Conservation (phyloP, 23 red algal species). For the Cyanidioschyzon merolae region DNA sequence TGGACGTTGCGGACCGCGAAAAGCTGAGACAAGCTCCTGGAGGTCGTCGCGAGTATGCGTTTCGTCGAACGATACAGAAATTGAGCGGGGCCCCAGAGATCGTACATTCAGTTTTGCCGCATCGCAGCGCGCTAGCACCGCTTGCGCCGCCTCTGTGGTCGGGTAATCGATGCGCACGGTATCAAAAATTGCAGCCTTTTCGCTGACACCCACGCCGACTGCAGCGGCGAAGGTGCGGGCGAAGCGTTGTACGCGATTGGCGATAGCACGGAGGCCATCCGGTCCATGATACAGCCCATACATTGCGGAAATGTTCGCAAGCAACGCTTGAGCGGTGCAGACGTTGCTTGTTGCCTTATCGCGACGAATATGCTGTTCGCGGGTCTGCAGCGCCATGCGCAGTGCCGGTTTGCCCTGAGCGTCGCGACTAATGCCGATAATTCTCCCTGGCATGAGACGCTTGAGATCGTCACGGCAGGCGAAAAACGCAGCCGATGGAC, state of each 20-base stretch:
- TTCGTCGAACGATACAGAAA: slow-evolving; percentile 92
- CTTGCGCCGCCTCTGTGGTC: slow-evolving; percentile 25
- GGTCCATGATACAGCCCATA: slow-evolving; percentile 97
- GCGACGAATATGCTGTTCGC: slow-evolving; percentile 98
- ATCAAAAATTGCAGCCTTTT: slow-evolving; percentile 54
- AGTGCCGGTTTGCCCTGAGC: slow-evolving; percentile 64
- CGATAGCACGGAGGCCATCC: slow-evolving; percentile 84
- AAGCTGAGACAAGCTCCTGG: slow-evolving; percentile 34
- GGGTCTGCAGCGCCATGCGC: slow-evolving; percentile 99
- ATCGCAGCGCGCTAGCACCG: slow-evolving; percentile 25
- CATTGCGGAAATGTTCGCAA: slow-evolving; percentile 99
- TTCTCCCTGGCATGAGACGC: slow-evolving; percentile 83
- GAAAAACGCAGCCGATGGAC: slow-evolving; percentile 95
- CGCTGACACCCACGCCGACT: slow-evolving; percentile 26
- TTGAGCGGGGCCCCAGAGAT: slow-evolving; percentile 32
- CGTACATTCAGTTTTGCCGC: slow-evolving; percentile 71
- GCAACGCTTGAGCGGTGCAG: slow-evolving; percentile 93
- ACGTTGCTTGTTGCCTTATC: slow-evolving; percentile 98
- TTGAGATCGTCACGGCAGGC: slow-evolving; percentile 80
- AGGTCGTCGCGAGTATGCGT: slow-evolving; percentile 54
- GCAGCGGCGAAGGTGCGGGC: slow-evolving; percentile 65
- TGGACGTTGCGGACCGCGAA: slow-evolving; percentile 25
- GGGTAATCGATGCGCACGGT: slow-evolving; percentile 60
- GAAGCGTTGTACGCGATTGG: slow-evolving; percentile 35
- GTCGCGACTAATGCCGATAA: slow-evolving; percentile 93